Evolutionary conservation across 202 grass and related monocot genomes (phyloP).

Genomic region (Elaeis oleifera): DNA sequence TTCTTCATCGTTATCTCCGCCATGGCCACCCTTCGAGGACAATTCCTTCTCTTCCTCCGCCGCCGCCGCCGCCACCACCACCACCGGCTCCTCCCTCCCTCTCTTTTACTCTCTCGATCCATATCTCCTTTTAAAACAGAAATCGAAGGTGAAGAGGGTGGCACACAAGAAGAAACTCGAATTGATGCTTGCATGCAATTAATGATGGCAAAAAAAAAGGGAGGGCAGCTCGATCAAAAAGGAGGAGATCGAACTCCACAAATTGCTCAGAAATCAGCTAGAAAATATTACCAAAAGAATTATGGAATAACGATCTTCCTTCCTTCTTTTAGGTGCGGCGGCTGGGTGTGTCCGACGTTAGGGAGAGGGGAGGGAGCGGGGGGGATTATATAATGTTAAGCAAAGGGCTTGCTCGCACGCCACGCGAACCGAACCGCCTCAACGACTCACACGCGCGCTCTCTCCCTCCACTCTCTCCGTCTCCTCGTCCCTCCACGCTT

Average conservation of each 20-base stretch:
- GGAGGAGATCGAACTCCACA: too few relatives aligned
- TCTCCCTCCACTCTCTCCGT: not conserved
- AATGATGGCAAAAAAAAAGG: too few relatives aligned
- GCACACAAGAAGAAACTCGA: too few relatives aligned
- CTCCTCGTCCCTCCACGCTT: too few relatives aligned
- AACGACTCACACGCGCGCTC: slow-evolving; percentile 13
- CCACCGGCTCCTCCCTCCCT: not conserved
- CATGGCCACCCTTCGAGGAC: not conserved
- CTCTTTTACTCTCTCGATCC: slow-evolving; percentile 20
- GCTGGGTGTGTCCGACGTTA: not conserved
- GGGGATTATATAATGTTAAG: not conserved
- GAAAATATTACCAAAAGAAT: too few relatives aligned
- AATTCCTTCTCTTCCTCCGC: not conserved
- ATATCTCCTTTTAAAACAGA: not conserved
- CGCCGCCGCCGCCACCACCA: too few relatives aligned
- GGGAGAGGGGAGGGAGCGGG: not conserved
- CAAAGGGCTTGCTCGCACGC: slow-evolving; percentile 1
- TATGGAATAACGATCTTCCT: too few relatives aligned
- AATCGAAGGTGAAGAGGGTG: not conserved
- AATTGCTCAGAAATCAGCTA: too few relatives aligned
- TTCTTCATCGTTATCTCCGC: not conserved
- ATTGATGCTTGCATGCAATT: too few relatives aligned
- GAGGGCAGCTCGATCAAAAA: too few relatives aligned
- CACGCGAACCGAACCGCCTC: slow-evolving; percentile 17
- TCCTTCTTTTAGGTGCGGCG: not conserved